Base-by-base conservation (phyloP, 1,284 basidiomycete genomes). In the Takashimella koratensis region DNA sequence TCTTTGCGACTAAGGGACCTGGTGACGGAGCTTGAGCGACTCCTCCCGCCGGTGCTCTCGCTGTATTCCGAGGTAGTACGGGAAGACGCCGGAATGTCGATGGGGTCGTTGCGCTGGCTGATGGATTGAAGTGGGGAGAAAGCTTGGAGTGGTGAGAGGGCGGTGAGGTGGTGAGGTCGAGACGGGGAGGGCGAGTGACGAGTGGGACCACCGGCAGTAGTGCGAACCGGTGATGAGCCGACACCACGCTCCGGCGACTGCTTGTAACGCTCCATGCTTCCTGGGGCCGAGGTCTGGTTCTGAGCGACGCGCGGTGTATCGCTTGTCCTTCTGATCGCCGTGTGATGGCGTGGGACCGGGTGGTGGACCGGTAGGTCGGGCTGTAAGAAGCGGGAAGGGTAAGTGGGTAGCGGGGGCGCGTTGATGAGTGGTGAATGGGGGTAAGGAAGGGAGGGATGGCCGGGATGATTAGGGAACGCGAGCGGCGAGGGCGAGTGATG, bases 141-240 rank as follows among this genome's bases (percentile, higher is more conserved):
- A 2, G 68, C 58, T 54, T 76, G 73, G 3, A 76, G 59, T 0
- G 75, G 71, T 2, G 68, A 71, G 8, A 76, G 53, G 0, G 73
- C 75, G n/a, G 60, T 67, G 23, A 70, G 52, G 13, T 56, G 52
- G 12, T 52, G 57, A 11, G 62, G 63, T 12, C 60, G 59, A 45
- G 83, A 83, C 47, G 81, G 80, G 24, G 84, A 84, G 40, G 81
- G 80, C 0, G 87, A 88, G 39, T 54, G 51, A 19, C 42, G 42
- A 26, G 24, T 21, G 52, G 26, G 30, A 8, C 30, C 30, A 16
- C 10, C 30, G 16, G 10, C 30, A 16, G 30, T 36, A 16, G 10
- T 36, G 30, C 16, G 8, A 8, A 8, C 10, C 8, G 16, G 10
- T 36, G 30, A 16, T 8, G 30, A 36, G 8, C 30, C 30, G 8